Conservation (phyloP, 768 basidiomycete genomes). For the Phaeotremella fagi region DNA sequence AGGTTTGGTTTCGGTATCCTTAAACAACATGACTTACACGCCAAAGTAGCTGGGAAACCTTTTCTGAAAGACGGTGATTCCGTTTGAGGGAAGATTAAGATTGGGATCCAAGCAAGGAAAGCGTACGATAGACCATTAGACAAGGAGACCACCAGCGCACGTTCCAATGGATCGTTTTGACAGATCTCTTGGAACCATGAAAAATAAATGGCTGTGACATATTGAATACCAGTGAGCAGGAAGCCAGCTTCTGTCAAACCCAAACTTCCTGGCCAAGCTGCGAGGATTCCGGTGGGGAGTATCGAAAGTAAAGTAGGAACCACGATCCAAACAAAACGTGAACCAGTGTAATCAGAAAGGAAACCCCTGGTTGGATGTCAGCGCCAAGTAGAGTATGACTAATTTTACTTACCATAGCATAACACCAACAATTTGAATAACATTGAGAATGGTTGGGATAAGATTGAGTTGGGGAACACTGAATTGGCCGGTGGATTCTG, state of each 20-base stretch:
- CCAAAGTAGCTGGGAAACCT: slow-evolving; percentile 7
- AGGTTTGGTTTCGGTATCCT: too few relatives aligned
- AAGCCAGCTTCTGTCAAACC: slow-evolving; percentile 1
- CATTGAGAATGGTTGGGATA: neutral
- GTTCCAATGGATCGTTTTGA: slow-evolving; percentile 5
- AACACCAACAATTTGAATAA: neutral
- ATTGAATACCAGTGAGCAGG: slow-evolving; percentile 2
- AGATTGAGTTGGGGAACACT: neutral
- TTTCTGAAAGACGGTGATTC: slow-evolving; percentile 6
- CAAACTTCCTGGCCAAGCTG: slow-evolving; percentile 1
- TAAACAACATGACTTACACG: too few relatives aligned
- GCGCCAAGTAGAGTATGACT: neutral
- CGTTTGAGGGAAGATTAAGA: slow-evolving; percentile 9
- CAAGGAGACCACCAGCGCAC: slow-evolving; percentile 2
- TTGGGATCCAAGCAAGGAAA: slow-evolving; percentile 4
- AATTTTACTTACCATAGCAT: neutral
- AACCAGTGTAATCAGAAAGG: slow-evolving; percentile 4
- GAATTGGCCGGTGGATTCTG: neutral
- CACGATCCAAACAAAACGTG: slow-evolving; percentile 1
- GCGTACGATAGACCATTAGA: slow-evolving; percentile 5
- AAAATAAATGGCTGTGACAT: slow-evolving; percentile 4
- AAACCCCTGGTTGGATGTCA: neutral
- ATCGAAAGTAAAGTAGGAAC: slow-evolving; percentile 9
- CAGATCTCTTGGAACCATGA: slow-evolving; percentile 8
- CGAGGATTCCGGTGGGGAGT: slow-evolving; percentile 3